These are phyloP conservation scores for Hyphodiscus hymeniophilus DNA, from an alignment of 495 filamentous ascomycete genomes.

Conservation along the genomic window DNA sequence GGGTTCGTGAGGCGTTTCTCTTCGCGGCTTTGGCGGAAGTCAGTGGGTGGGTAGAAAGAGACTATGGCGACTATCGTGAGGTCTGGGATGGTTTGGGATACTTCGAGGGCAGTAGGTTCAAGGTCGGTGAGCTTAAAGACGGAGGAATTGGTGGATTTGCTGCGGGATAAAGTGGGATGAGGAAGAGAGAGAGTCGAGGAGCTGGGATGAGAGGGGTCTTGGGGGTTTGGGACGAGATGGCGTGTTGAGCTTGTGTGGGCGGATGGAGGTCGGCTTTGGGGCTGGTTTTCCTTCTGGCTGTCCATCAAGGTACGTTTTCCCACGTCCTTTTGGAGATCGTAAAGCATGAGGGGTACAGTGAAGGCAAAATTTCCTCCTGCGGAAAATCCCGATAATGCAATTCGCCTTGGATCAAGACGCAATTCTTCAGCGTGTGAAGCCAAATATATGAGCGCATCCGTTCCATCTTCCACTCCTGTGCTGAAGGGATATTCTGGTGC, in stretches of 20 bases:
- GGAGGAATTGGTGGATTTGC: background rate
- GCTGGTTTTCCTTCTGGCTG: slow-evolving; percentile 20
- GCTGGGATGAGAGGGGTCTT: slow-evolving; percentile 25
- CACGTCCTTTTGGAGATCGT: slow-evolving; percentile 22
- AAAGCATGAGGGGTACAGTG: slow-evolving; percentile 65
- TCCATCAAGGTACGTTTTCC: slow-evolving; percentile 25
- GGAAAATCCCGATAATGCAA: slow-evolving; percentile 78
- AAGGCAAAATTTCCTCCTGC: slow-evolving; percentile 82
- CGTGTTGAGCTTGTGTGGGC: background rate
- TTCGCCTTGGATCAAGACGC: slow-evolving; percentile 46
- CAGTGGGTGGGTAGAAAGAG: slow-evolving; percentile 77
- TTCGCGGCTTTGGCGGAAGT: slow-evolving; percentile 69
- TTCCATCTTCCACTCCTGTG: slow-evolving; percentile 66
- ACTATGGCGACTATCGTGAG: slow-evolving; percentile 43
- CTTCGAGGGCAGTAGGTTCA: slow-evolving; percentile 31
- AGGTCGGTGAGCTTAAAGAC: slow-evolving; percentile 23
- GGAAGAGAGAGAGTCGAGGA: slow-evolving; percentile 19
- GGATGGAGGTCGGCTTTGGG: background rate
- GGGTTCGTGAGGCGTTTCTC: slow-evolving; percentile 57
- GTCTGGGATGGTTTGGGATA: slow-evolving; percentile 31
- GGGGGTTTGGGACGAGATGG: slow-evolving; percentile 1
- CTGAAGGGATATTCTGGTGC: slow-evolving; percentile 76
- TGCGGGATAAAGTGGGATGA: background rate
- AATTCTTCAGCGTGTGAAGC: slow-evolving; percentile 48
- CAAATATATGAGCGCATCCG: slow-evolving; percentile 60